A percentile compares a stretch with the other conserved stretches of the same genome.
Conservation (phyloP, 139 green algal species). For the Volvox africanus region DNA sequence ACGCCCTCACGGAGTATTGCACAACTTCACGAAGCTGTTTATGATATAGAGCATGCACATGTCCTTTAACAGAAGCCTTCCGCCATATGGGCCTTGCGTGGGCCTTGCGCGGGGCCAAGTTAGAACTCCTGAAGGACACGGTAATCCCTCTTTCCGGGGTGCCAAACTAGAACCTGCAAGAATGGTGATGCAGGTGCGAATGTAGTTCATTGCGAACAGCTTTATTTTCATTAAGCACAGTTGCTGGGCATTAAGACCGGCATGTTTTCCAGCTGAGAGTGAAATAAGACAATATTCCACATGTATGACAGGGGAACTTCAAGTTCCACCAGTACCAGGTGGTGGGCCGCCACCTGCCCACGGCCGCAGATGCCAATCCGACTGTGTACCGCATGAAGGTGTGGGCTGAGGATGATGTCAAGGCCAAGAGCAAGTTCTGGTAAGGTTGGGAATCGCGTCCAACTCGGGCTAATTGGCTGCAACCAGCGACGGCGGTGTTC, state of each 20-base stretch:
- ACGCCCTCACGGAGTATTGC: no score
- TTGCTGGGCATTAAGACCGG: not conserved
- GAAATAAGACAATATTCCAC: no score
- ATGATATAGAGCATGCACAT: no score
- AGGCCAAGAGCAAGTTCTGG: conserved; percentile 99
- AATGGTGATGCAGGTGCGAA: conserved; percentile 39
- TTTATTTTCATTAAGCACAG: not conserved
- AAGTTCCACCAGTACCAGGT: conserved; percentile 99
- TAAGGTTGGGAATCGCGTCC: conserved; percentile 56
- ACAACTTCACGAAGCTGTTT: no score
- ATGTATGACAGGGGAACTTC: conserved; percentile 77
- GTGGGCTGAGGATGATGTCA: conserved; percentile 93
- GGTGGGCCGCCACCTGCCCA: conserved; percentile 96
- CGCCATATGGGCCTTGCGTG: not conserved
- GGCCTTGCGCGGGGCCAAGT: not conserved
- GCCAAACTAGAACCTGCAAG: conserved; percentile 38
- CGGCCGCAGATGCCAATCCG: conserved; percentile 86
- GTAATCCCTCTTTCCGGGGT: conserved; percentile 20
- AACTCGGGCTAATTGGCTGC: no score
- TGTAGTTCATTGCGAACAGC: not conserved
- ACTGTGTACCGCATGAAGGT: conserved; percentile 99
- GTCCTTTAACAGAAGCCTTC: no score
- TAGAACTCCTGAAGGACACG: not conserved
- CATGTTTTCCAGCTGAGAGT: not conserved
- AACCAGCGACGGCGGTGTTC: conserved; percentile 13